phyloP scores from a whole-genome alignment of 805 yeast species.

The Ogataea populi-albae region DNA sequence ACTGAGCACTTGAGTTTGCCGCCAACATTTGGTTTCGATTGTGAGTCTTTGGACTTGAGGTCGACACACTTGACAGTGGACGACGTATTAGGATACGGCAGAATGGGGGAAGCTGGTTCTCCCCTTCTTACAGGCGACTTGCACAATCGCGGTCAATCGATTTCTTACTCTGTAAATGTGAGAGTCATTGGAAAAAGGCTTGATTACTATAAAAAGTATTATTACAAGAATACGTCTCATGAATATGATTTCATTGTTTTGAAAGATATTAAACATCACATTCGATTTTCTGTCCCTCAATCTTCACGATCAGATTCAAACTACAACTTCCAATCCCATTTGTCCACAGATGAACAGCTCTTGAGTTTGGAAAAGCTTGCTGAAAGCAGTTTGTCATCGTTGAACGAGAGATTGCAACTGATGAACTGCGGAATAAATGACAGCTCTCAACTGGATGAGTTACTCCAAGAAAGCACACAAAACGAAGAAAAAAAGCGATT shows the following conservation, averaged over 20 bases:
- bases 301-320: not conserved
- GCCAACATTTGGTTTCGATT: slow-evolving; percentile 40
- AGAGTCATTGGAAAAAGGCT: slow-evolving; percentile 47
- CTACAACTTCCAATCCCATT: slow-evolving; percentile 8
- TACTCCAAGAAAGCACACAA: not conserved
- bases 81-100: slow-evolving; percentile 53
- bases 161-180: slow-evolving; percentile 53
- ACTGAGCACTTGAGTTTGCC: slow-evolving; percentile 37
- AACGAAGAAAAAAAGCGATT: slow-evolving; percentile 1
- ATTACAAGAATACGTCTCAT: slow-evolving; percentile 14
- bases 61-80: slow-evolving; percentile 28
- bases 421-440: slow-evolving; percentile 13
- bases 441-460: slow-evolving; percentile 1
- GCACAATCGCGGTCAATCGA: slow-evolving; percentile 37
- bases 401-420: slow-evolving; percentile 8
- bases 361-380: slow-evolving; percentile 8
- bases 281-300: slow-evolving; percentile 21
- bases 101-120: slow-evolving; percentile 45
- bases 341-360: slow-evolving; percentile 13
- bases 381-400: slow-evolving; percentile 3
- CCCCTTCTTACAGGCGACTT: slow-evolving; percentile 52
- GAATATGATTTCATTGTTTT: slow-evolving; percentile 25
- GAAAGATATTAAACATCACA: slow-evolving; percentile 18
- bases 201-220: slow-evolving; percentile 24
- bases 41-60: slow-evolving; percentile 22